phyloP scores from a whole-genome alignment of 352 stramenopile species.

The Phytophthora lateralis region DNA sequence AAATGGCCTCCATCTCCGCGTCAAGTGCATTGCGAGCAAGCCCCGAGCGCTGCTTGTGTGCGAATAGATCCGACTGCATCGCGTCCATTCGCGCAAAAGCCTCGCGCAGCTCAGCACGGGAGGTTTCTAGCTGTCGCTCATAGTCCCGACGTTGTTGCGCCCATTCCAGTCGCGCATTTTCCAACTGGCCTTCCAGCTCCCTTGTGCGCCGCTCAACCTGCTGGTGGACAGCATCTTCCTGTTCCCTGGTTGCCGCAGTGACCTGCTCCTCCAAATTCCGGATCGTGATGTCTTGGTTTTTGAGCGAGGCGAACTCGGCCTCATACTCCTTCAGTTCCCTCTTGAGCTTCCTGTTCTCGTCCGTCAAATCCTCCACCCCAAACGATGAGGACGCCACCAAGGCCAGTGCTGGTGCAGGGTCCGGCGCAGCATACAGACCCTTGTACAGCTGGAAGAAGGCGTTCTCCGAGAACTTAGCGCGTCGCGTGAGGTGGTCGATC shows the following conservation, averaged over 20 bases:
- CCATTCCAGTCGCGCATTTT: constrained; percentile 76
- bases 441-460: constrained; percentile 91
- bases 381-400: constrained; percentile 48
- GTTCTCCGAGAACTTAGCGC: constrained; percentile 92
- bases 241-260: constrained; percentile 71
- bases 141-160: constrained; percentile 83
- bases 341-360: constrained; percentile 92
- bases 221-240: constrained; percentile 66
- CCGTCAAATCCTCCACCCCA: constrained; percentile 66
- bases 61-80: constrained; percentile 92
- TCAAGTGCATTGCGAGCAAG: constrained; percentile 66
- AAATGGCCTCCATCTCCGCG: constrained; percentile 89
- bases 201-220: constrained; percentile 65
- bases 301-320: constrained; percentile 93
- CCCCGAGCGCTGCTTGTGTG: constrained; percentile 78
- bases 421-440: constrained; percentile 81
- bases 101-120: constrained; percentile 63
- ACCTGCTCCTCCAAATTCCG: constrained; percentile 94
- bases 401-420: constrained; percentile 80
- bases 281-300: constrained; percentile 98
- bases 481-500: constrained; percentile 91
- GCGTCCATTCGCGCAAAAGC: constrained; percentile 82
- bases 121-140: constrained; percentile 67
- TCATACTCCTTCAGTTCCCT: constrained; percentile 93
- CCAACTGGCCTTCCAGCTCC: constrained; percentile 66